Conservation (phyloP, 129 eudicot genomes). For the Erigeron canadensis region DNA sequence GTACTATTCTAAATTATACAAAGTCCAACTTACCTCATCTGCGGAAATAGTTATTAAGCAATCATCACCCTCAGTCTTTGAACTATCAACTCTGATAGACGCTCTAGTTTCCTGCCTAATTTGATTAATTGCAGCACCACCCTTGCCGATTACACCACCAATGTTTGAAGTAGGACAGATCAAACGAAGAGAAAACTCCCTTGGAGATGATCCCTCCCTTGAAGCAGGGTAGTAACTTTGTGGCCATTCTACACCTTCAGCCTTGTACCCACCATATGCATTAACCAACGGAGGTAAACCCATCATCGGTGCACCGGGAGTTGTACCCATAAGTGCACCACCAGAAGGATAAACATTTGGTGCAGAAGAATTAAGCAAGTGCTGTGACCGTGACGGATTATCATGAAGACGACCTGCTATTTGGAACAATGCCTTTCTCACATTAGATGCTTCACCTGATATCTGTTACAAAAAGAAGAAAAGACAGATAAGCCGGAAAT, state of each 20-base stretch:
- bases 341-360: constrained; percentile 53
- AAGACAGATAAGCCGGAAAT: neutral
- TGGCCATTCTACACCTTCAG: constrained; percentile 80
- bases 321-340: constrained; percentile 63
- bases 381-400: constrained; percentile 89
- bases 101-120: constrained; percentile 94
- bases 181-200: constrained; percentile 79
- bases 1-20: neutral
- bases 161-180: constrained; percentile 86
- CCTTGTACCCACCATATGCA: constrained; percentile 87
- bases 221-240: constrained; percentile 63
- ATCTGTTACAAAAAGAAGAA: constrained; percentile 43
- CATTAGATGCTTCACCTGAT: constrained; percentile 80
- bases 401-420: constrained; percentile 83
- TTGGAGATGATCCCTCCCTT: constrained; percentile 63
- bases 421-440: constrained; percentile 81
- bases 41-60: constrained; percentile 77
- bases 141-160: constrained; percentile 95
- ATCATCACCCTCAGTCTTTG: constrained; percentile 79
- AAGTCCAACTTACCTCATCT: constrained; percentile 58
- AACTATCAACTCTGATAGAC: constrained; percentile 77
- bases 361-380: constrained; percentile 62
- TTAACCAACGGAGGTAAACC: constrained; percentile 67
- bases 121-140: constrained; percentile 86
- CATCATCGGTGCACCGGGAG: constrained; percentile 68